Conservation (phyloP, 805 yeast species). For the Huiozyma naganishii region DNA sequence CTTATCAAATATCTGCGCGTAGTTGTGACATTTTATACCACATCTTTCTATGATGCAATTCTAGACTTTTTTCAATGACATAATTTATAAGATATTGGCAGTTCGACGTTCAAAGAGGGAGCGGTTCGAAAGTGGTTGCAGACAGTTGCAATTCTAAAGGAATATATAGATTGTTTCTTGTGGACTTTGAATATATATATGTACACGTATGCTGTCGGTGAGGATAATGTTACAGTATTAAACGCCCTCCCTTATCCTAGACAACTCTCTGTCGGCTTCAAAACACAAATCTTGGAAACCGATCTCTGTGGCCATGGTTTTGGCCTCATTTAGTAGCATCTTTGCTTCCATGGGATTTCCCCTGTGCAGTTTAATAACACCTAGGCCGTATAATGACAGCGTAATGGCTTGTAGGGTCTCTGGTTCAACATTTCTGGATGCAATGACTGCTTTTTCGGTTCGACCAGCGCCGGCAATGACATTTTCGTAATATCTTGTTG, state of each 20-base stretch:
- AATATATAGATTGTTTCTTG: no score
- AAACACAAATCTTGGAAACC: conserved; percentile 46
- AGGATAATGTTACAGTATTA: not conserved
- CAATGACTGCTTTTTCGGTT: not conserved
- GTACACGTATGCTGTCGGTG: not conserved
- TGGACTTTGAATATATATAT: not conserved
- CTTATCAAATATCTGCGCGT: no score
- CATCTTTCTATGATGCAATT: no score
- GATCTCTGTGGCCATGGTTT: conserved; percentile 52
- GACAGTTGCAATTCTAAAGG: no score
- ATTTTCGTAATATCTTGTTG: conserved; percentile 32
- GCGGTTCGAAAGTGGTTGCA: no score
- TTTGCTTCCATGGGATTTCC: conserved; percentile 45
- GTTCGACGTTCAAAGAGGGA: no score
- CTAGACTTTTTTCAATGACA: no score
- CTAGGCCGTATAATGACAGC: conserved; percentile 69
- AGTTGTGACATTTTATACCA: no score
- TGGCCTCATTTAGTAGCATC: conserved; percentile 49
- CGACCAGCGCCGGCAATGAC: conserved; percentile 20
- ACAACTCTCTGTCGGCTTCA: conserved; percentile 52
- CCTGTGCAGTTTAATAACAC: conserved; percentile 56
- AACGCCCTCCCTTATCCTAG: conserved; percentile 24
- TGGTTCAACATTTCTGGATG: conserved; percentile 22
- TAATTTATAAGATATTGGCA: no score
- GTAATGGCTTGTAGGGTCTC: conserved; percentile 54